Base-by-base conservation (phyloP, 1,284 basidiomycete genomes). In the Sporisorium iseilematis-ciliati region DNA sequence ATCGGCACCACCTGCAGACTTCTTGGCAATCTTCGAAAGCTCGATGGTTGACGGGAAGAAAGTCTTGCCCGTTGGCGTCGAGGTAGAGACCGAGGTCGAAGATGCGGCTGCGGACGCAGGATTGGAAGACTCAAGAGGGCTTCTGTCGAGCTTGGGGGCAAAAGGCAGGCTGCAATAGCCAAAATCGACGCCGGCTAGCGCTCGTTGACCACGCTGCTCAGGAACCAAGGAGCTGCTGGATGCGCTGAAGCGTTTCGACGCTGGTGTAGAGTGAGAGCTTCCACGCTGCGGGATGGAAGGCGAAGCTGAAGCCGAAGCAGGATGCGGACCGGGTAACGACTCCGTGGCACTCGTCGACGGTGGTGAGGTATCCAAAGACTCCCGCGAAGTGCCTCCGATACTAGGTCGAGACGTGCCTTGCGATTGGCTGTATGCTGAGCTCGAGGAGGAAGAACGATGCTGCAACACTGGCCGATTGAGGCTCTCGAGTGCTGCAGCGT, bases 111-210 rank as follows among this genome's bases (percentile, higher is more conserved):
- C 20, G 21, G 51, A 41, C 16, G 50, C 43, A 11, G 14, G 57
- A 56, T 7, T 45, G 51, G 31, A 52, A 29, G 55, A 33, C 5
- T 48, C 49, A 49, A 58, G 50, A 46, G 35, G 49, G 18, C 33
- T 54, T 21, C 65, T 65, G 29, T 64, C 65, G 33, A 79, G 69
- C 14, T 66, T 57, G 2, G 68, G 40, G 12, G 75, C 66, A 38
- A 81, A 81, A 10, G 79, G 78, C 6, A 70, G 51, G 12, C 38
- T 46, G 46, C 60, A 29, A 46, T 72, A 79, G 55, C 79, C 79
- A 45, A 73, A 81, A 14, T 81, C 79, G 35, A 78, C 54, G 2
- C 79, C 79, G 21, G 64, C 60, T 10, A 76, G 35, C n/a, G 73
- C 73, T 21, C 65, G 59, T 48, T 70, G 66, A 14, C 66, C 72